Conservation (phyloP, 352 stramenopile genomes). For the Phytopythium helicoides region DNA sequence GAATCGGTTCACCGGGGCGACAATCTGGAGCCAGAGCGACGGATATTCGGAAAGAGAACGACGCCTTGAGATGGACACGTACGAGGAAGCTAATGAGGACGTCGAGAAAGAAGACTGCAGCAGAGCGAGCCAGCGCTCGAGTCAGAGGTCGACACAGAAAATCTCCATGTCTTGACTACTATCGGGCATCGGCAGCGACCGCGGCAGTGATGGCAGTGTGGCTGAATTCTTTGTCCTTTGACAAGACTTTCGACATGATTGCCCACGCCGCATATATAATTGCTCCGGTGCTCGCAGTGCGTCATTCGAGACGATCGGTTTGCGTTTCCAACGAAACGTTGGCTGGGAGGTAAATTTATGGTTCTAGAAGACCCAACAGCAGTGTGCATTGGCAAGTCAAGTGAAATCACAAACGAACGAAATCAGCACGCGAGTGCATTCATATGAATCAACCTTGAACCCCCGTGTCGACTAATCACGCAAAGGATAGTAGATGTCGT, state of each 20-base stretch:
- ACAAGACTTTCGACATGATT: background rate
- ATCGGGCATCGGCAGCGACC: slow-evolving; percentile 2
- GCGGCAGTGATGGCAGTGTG: background rate
- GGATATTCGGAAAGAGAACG: background rate
- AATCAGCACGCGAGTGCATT: too few species aligned
- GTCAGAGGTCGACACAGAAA: slow-evolving; percentile 4
- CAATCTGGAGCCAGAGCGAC: slow-evolving; percentile 7
- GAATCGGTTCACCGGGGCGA: background rate
- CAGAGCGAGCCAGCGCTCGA: slow-evolving; percentile 2
- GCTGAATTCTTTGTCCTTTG: slow-evolving; percentile 6
- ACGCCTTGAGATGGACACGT: background rate
- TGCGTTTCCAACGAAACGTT: too few species aligned
- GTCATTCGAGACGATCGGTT: too few species aligned
- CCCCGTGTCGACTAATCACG: too few species aligned
- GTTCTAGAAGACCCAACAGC: too few species aligned
- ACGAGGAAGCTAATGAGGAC: too few species aligned
- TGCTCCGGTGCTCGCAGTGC: too few species aligned
- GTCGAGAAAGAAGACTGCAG: background rate
- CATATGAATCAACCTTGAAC: too few species aligned
- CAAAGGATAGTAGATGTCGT: too few species aligned
- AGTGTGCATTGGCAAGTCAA: too few species aligned
- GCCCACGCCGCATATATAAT: background rate
- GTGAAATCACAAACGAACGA: too few species aligned
- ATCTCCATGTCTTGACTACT: slow-evolving; percentile 8
- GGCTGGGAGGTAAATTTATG: too few species aligned